Base-by-base conservation (phyloP, 1,284 basidiomycete genomes). In the Sporisorium exsertum region DNA sequence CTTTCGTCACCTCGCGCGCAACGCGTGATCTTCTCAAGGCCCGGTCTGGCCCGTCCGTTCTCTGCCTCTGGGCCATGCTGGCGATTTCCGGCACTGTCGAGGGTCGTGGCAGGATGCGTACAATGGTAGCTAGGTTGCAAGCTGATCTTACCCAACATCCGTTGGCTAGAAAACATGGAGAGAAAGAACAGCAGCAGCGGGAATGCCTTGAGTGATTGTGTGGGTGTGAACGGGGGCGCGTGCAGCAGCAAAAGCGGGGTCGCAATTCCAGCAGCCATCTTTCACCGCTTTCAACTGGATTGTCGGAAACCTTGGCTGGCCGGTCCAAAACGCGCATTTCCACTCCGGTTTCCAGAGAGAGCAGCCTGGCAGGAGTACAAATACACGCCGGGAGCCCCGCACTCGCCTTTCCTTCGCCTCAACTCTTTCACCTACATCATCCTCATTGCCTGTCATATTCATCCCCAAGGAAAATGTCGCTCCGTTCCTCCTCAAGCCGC, bases 401-500 rank as follows among this genome's bases (percentile, higher is more conserved):
- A 53, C 15, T 53, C 51, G 20, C 16, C 37, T 7, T 12, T n/a
- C n/a, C 43, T 18, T 26, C 40, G 2, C 53, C 15, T 46, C 40
- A 43, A 33, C 32, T 10, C 13, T 20, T n/a, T 15, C 22, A 15
- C 33, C n/a, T n/a, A 20, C 42, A 27, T 12, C 8, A 43, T 22
- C 26, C 42, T 29, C 24, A 37, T 29, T 7, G 35, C 42, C 18
- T 24, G 3, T 15, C 33, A 33, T n/a, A n/a, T 16, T 10, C 49
- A 16, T 22, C 12, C 4, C n/a, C n/a, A n/a, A n/a, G n/a, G n/a
- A 42, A 18, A 32, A 74, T 74, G 72, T 74, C 72, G 12, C 64
- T 74, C 32, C 72, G 72, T 51, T 64, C 66, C 27, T 68, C 66
- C 22, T 64, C 72, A 5, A 61, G 66, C 56, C 72, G 66, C 56